Evolutionary conservation across 768 basidiomycete genomes (phyloP), one percentile per base, ranked within the genome.

Genomic region (Symmetrospora coprosmae): DNA sequence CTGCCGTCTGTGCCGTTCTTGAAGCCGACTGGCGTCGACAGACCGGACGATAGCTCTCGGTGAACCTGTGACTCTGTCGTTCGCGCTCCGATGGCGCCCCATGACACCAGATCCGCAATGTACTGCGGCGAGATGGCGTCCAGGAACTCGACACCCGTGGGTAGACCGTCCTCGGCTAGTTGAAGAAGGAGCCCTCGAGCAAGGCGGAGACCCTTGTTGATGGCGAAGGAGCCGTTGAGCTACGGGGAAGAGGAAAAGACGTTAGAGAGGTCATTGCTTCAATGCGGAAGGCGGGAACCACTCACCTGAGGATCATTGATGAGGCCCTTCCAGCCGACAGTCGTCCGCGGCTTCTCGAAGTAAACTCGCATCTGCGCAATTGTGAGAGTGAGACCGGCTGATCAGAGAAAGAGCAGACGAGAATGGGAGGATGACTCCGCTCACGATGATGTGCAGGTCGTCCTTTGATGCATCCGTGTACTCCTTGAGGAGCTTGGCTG

Each of bases 1-100:
- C 82, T 83, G 37, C 94, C 94, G 67, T 97, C 94, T 1, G 92
- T 97, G 11, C 87, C 87, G 69, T 99, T 99, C 75, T 99, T 99
- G 81, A 99, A 97, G 7, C 94, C 94, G 4, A 90, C 88, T 2
- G 87, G 85, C 86, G 92, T 89, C 16, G 86, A 87, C n/a, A 92
- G 76, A 1, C 83, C 86, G 4, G 68, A 69, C 3, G 68, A 81
- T 16, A 92, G 78, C 73, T 92, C 89, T 45, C 89, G 83, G 70
- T 92, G 89, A 16, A 92, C 87, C 71, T 92, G 73, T 3, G 85
- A 87, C 72, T 92, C 89, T 0, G 90, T 91, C 13, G 89, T 76
- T 50, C 76, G 64, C 0, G 76, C 75, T 9, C 75, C 94, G 66
- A 99, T 97, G 1, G 92, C 92, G 48, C 91, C 92, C 90, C 92